phyloP scores from a whole-genome alignment of 2,329 filamentous ascomycete genomes.

The Exophiala sp. region DNA sequence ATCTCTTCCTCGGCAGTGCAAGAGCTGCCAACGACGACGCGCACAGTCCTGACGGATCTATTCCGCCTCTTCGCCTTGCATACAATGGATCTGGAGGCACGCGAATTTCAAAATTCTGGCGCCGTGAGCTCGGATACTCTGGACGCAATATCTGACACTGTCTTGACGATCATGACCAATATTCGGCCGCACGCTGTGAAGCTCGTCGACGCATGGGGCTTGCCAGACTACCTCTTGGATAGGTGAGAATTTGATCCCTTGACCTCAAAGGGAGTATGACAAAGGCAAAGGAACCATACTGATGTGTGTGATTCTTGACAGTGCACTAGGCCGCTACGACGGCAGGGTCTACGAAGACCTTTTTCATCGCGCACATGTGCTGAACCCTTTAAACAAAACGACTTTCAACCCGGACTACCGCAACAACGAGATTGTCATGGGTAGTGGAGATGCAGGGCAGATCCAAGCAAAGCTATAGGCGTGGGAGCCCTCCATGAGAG shows the following conservation, averaged over 20 bases:
- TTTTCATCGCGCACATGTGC: constrained; percentile 48
- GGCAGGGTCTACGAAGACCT: constrained; percentile 53
- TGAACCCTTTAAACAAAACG: constrained; percentile 49
- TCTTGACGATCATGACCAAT: constrained; percentile 63
- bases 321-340: constrained; percentile 52
- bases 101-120: constrained; percentile 67
- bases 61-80: constrained; percentile 63
- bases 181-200: constrained; percentile 69
- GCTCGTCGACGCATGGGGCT: constrained; percentile 70
- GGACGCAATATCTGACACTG: constrained; percentile 36
- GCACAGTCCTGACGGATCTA: constrained; percentile 59
- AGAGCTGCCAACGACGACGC: constrained; percentile 41
- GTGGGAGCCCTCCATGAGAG: no score
- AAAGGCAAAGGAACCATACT: no score
- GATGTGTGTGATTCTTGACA: constrained; percentile 30
- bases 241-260: constrained; percentile 3
- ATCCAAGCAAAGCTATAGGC: constrained; percentile 9
- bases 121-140: constrained; percentile 55
- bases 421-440: constrained; percentile 63
- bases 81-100: constrained; percentile 52
- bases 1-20: constrained; percentile 50
- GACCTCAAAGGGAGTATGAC: no score
- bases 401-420: constrained; percentile 44
- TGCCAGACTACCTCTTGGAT: constrained; percentile 74
- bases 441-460: constrained; percentile 20